phyloP scores from a whole-genome alignment of 2,329 filamentous ascomycete genomes.

The Moelleriella libera region DNA sequence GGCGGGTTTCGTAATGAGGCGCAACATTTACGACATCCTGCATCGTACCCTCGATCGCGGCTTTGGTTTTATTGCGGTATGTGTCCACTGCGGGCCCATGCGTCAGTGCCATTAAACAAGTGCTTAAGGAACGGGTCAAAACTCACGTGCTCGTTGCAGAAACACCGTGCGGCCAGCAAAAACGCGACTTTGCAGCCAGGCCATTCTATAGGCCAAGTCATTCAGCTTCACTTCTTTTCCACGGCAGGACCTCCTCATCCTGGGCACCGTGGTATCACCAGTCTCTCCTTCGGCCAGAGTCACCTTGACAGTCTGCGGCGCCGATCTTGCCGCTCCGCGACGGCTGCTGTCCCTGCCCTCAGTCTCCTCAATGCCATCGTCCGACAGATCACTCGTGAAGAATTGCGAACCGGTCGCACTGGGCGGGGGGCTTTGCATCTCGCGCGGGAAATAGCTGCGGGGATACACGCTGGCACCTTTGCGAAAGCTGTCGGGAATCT shows the following conservation, averaged over 20 bases:
- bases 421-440: constrained; percentile 79
- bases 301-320: constrained; percentile 39
- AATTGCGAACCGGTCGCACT: constrained; percentile 62
- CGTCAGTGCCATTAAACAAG: too few relatives aligned
- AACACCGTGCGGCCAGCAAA: constrained; percentile 81
- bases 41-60: constrained; percentile 63
- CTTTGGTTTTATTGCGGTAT: constrained; percentile 83
- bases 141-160: constrained; percentile 81
- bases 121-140: too few relatives aligned
- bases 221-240: constrained; percentile 83
- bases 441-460: constrained; percentile 79
- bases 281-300: constrained; percentile 55
- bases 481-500: constrained; percentile 91
- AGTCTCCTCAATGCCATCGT: constrained; percentile 38
- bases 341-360: constrained; percentile 29
- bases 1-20: constrained; percentile 78
- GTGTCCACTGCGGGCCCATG: constrained; percentile 59
- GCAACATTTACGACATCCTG: constrained; percentile 61
- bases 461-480: constrained; percentile 83
- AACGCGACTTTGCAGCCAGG: constrained; percentile 86
- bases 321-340: constrained; percentile 16
- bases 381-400: constrained; percentile 51
- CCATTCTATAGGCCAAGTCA: constrained; percentile 88
- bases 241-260: constrained; percentile 54
- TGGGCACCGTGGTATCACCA: constrained; percentile 60